Conservation (phyloP, 169 alveolate species). For the Blepharisma undulans region DNA sequence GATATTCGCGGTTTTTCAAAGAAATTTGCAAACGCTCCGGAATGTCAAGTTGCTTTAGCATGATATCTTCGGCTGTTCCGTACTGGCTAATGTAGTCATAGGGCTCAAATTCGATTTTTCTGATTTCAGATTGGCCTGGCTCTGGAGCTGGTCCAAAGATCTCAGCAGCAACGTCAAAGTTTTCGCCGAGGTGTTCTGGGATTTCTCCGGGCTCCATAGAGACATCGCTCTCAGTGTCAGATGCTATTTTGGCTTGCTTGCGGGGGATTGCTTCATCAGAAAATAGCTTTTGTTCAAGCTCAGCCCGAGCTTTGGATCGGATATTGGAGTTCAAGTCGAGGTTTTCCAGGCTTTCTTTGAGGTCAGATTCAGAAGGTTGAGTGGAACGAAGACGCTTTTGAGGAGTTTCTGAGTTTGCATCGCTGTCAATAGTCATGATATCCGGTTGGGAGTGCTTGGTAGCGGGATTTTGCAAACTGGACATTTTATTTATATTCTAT, state of each 20-base stretch:
- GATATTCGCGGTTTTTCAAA: conserved; percentile 1
- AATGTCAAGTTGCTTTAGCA: not conserved
- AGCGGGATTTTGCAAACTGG: not conserved
- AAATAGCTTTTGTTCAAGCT: not conserved
- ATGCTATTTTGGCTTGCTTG: not conserved
- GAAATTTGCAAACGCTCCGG: conserved; percentile 4
- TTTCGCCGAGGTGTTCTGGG: not conserved
- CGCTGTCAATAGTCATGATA: not conserved
- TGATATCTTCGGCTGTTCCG: not conserved
- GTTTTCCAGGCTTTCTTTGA: not conserved
- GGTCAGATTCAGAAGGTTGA: not conserved
- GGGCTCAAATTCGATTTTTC: not conserved
- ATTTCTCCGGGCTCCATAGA: not conserved
- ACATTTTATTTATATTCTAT: not conserved
- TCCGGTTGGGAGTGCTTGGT: not conserved
- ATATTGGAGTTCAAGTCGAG: not conserved
- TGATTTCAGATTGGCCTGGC: not conserved
- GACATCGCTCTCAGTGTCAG: not conserved
- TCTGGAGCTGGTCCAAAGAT: not conserved
- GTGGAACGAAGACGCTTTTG: not conserved
- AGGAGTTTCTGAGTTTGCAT: not conserved
- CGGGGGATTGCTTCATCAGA: not conserved
- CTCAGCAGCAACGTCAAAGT: not conserved
- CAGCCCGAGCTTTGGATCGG: not conserved
- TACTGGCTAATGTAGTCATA: not conserved